Evolutionary conservation across 305 asterid genomes (phyloP), one percentile per base, ranked within the genome.

Genomic region (Fraxinus dipetala): DNA sequence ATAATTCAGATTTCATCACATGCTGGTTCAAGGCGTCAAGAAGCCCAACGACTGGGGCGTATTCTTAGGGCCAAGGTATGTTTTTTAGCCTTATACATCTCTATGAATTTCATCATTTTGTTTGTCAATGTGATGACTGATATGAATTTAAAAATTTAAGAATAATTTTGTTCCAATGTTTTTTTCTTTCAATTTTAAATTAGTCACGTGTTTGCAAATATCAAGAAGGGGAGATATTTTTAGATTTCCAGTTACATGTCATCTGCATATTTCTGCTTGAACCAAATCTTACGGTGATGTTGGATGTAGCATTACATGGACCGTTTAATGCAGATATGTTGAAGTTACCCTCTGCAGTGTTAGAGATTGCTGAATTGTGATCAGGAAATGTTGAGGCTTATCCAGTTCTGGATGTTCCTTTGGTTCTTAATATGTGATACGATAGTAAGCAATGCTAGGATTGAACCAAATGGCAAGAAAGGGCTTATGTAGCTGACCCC

Each of bases 11-110:
- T 95, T 84, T 95, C 98, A n/a, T 94, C 99, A 32, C 99, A 95
- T 87, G 99, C 99, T 89, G 99, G 99, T 90, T 95, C 99, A 77
- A 93, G 99, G 89, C 96, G 99, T 83, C 99, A 95, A 87, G 99
- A 95, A 87, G 98, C 98, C 82, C 98, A 95, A 83, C 96, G 99
- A 61, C 98, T 95, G 85, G 99, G 99, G 72, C 99, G 98, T 93
- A 95, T 95, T 93, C 98, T 95, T 80, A 95, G 99, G 97, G 99
- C 99, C 36, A 95, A 96, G 98, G 99, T 92, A 30, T 43, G 72
- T 34, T 73, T 54, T 69, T 51, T 83, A 36, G 28, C 20, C 77
- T 40, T 43, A 43, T 61, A 56, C 43, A n/a, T 36, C 61, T 20
- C 69, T 73, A 14, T 70, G 83, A 78, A 65, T 14, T 35, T 31